Evolutionary conservation across 2,329 filamentous ascomycete genomes (phyloP).

Genomic region (Teratosphaeria epicoccoides): DNA sequence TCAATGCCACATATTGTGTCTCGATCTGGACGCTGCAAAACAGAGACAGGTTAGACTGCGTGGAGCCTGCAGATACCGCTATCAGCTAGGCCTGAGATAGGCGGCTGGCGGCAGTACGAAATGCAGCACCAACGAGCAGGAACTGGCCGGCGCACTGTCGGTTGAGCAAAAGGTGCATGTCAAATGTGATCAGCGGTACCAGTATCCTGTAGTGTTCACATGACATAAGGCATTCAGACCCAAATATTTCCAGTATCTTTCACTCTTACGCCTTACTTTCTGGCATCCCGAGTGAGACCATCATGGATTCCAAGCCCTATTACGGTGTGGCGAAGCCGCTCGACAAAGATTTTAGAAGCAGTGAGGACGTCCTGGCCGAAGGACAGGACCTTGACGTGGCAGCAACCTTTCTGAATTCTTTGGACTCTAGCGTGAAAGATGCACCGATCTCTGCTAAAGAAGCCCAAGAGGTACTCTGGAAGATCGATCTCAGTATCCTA

Average conservation of each 20-base stretch:
- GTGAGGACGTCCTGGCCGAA: background rate
- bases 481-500: slow-evolving; percentile 1
- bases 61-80: background rate
- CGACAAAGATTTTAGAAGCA: slow-evolving; percentile 1
- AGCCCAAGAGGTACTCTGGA: background rate
- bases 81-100: background rate
- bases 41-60: background rate
- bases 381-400: slow-evolving; percentile 17
- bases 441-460: slow-evolving; percentile 15
- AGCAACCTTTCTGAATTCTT: slow-evolving; percentile 19
- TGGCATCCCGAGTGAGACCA: background rate
- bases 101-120: background rate
- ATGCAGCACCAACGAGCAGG: background rate
- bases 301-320: background rate
- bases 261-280: too few relatives aligned
- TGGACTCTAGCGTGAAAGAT: slow-evolving; percentile 15
- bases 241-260: too few relatives aligned
- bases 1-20: background rate
- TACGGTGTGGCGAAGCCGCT: background rate
- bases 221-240: background rate
- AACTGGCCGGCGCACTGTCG: background rate
- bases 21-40: background rate
- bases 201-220: background rate
- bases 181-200: background rate
- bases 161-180: background rate